Evolutionary conservation across 305 asterid genomes (phyloP), one percentile per base, ranked within the genome.

Genomic region (Ruellia speciosa): DNA sequence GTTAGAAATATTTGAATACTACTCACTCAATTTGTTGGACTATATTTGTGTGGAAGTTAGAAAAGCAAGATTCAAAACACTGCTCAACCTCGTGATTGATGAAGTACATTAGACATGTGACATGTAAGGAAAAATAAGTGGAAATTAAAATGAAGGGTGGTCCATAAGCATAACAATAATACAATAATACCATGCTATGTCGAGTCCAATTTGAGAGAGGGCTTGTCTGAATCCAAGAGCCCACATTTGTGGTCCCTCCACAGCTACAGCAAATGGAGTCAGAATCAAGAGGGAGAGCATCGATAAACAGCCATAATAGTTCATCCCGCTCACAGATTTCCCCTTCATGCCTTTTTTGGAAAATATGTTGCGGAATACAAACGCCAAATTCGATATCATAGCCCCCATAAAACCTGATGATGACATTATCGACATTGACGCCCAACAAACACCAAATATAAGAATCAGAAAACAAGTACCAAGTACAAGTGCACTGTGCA

Each of bases 221-320:
- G 96, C 87, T 49, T 74, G 71, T 67, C 80, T 72, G 55, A 74
- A 85, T 17, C 97, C 97, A 52, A 74, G 58, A 7, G 85, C 76
- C 97, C 97, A 90, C 85, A 83, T 17, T 53, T 85, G 86, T 62
- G 96, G 96, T 71, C 97, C 97, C 89, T 90, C 97, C 17, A 90
- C 95, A 77, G 95, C 97, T 71, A 90, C 46, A 31, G 97, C 95
- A 78, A 90, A 87, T 33, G 97, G 97, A 14, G 94, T 87, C 53
- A 90, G 96, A 20, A 87, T 63, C 49, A 83, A 28, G 54, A 90
- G 95, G 64, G 97, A 90, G 54, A 87, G 51, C 20, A 90, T 85
- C 5, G 97, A 90, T 54, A 90, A 54, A 75, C 97, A 90, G 43
- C 95, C 97, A 47, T 90, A 90, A 68, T 90, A 90, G 83, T 90